Evolutionary conservation across 1,139 yeast genomes (phyloP), one percentile per base, ranked within the genome.

Genomic region (Taiozyma sp.): DNA sequence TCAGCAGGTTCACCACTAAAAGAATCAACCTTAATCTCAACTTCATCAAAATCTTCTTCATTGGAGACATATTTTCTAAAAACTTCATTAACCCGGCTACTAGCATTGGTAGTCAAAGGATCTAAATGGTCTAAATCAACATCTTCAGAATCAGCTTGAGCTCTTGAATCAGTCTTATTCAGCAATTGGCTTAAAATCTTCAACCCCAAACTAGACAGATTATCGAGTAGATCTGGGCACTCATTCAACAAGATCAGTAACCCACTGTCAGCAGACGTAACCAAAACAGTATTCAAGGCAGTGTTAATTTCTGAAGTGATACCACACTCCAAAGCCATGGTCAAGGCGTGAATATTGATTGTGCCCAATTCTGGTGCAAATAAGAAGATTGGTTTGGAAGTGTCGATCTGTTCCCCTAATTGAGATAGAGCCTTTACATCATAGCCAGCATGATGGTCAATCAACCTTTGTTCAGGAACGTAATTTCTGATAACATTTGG

Each of bases 361-460:
- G 85, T 74, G 1, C 98, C 98, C 48, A 91, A 72, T 65, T 93
- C 99, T 1, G 96, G 96, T 9, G 96, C 91, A 69, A 87, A 85
- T 44, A 95, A 76, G 60, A 87, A 92, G 2, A 87, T 92, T 0
- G 97, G 96, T 56, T 87, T 85, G 50, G 89, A 75, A 22, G 83
- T 79, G 59, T 91, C 97, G 45, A 89, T 78, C 62, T 91, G 96
- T 51, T 84, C 84, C 3, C 96, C 96, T 34, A 87, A 70, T 22
- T 79, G 80, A 0, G 90, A 78, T 46, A 91, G 65, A 8, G 82
- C 75, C 54, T 84, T 80, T 43, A 89, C 74, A 61, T 87, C 88
- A 61, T 79, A 76, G 0, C 96, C 97, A 41, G 85, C 91, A 54
- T 83, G 77, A 43, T 81, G 71, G 41, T 83, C 87, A 30, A 73